Evolutionary conservation across 179 eudicot genomes (phyloP), one percentile per base, ranked within the genome.

Genomic region (Heliamphora pulchella): DNA sequence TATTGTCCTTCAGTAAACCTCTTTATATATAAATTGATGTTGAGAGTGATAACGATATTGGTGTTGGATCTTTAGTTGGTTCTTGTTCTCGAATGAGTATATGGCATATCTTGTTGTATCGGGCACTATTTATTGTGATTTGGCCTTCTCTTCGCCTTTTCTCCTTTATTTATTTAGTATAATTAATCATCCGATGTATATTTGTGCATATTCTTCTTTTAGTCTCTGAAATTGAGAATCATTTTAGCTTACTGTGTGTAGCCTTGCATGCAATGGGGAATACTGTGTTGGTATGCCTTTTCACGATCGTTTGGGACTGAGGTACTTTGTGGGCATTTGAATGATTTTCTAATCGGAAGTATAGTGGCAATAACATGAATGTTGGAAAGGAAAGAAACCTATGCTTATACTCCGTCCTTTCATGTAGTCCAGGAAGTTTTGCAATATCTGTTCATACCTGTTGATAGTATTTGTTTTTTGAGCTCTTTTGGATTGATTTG

Each of bases 1-100:
- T 90, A 90, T n/a, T 78, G 74, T 72, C 72, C 81, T 70, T 68
- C 73, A 81, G 71, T 63, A 47, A 71, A 41, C 22, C 31, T 78
- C 13, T 43, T 43, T 62, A 18, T 73, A 47, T 18, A 14, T 75
- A 18, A 17, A 51, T 41, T 77, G 13, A 65, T 69, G 31, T 47
- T 43, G 17, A 61, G 9, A 59, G 59, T 75, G 48, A 53, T 63
- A 65, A 13, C 58, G 18, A 6, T 61, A 44, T 59, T 17, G 47
- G 51, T 71, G 66, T 71, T 71, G 8, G 17, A 63, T 77, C 59
- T 11, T 62, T 48, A 47, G 44, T 10, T n/a, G 47, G 1, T 20
- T 51, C 46, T 44, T 15, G 31, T 59, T 39, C 15, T 77, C 47
- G 71, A 65, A 62, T 77, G 44, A 62, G 44, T 48, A n/a, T 77